Base-by-base conservation (phyloP, 83 land plant species). In the Thuja plicata region DNA sequence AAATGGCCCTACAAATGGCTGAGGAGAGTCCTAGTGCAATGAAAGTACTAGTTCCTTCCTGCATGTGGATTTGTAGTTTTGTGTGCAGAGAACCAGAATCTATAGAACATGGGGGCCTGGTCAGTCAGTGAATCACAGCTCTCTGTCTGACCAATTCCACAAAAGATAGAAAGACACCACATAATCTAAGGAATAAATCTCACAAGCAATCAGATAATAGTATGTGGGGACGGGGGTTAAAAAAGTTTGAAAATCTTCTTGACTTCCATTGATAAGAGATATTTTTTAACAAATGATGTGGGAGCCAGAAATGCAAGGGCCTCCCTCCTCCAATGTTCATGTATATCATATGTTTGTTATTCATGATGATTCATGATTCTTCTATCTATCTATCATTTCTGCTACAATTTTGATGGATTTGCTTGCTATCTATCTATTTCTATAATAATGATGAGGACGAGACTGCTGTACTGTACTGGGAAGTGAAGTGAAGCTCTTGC, bases 371-470 rank as follows among this genome's bases (percentile, higher is more conserved):
- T 81, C 84, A 81, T 81, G 48, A 81, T 40, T 40, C 45, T 79
- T 40, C 41, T 79, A 43, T 43, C 48, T 43, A 24, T 24, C 84
- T 81, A 81, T 81, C 84, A 41, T 81, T 40, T 81, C 84, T 81
- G 48, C n/a, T 81, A 81, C 84, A 81, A 81, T 81, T 81, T 81
- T 81, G 27, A 81, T 81, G 84, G 27, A 81, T 81, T 54, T 76
- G 79, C 79, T 54, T 76, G 38, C 79, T 76, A 76, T 76, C 79
- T 76, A 35, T 76, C 38, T 76, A 66, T 66, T 54, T 66, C 32
- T 66, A 66, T 66, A 66, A 73, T 73, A 73, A 76, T 76, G 38
- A 66, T 66, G n/a, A 76, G 34, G 35, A 76, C 35, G 38, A 76
- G 45, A 3, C 45, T 76, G 79, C 79, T 37, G 46, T 81, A 81